Evolutionary conservation across 306 rosid genomes (phyloP).

Genomic region (Senna siamea): DNA sequence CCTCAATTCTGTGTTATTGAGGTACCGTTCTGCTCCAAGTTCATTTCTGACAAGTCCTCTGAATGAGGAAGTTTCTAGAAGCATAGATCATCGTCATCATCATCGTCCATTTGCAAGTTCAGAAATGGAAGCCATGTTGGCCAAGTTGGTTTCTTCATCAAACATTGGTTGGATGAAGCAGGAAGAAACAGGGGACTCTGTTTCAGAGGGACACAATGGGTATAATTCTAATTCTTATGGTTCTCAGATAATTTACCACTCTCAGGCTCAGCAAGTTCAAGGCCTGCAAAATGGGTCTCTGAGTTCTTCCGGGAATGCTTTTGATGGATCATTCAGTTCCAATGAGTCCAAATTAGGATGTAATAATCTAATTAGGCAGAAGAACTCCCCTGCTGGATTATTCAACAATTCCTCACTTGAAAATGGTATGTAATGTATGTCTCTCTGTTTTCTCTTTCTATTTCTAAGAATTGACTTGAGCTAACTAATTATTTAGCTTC

Average conservation of each 20-base stretch:
- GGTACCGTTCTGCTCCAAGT: conserved; percentile 69
- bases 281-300: conserved; percentile 37
- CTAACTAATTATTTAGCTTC: no score
- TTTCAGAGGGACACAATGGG: conserved; percentile 34
- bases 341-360: conserved; percentile 45
- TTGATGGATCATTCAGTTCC: conserved; percentile 52
- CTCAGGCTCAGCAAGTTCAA: conserved; percentile 53
- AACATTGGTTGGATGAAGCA: conserved; percentile 58
- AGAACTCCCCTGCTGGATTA: conserved; percentile 73
- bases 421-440: conserved; percentile 52
- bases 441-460: background rate
- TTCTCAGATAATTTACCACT: conserved; percentile 52
- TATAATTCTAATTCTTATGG: conserved; percentile 42
- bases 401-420: conserved; percentile 48
- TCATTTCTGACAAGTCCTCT: conserved; percentile 46
- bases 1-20: conserved; percentile 49
- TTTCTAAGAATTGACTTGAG: background rate
- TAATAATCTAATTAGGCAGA: conserved; percentile 62
- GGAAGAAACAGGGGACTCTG: conserved; percentile 52
- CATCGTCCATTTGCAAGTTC: conserved; percentile 55
- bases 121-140: conserved; percentile 58
- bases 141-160: conserved; percentile 53
- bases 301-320: no score
- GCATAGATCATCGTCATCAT: conserved; percentile 35
- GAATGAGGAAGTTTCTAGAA: conserved; percentile 48